Evolutionary conservation across 352 stramenopile species (phyloP).

Genomic region (Pythium folliculosum): DNA sequence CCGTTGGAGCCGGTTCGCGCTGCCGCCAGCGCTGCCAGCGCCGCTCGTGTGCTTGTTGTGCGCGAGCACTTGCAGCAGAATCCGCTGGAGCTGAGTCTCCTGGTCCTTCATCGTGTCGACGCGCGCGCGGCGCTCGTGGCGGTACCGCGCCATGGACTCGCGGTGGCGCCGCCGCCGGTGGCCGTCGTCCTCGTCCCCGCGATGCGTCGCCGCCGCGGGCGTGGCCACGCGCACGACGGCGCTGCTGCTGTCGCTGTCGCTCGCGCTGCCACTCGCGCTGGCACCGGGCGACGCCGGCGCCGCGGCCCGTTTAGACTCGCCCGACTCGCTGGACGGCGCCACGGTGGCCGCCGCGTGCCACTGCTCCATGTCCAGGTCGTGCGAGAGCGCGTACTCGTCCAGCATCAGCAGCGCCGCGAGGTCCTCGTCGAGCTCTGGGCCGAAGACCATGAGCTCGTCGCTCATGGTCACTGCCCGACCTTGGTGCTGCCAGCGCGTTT

Average conservation of each 20-base stretch:
- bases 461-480: neutral
- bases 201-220: too few relatives aligned
- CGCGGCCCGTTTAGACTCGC: neutral
- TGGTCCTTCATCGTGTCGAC: slow-evolving; percentile 22
- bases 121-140: slow-evolving; percentile 25
- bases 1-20: slow-evolving; percentile 4
- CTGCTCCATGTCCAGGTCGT: slow-evolving; percentile 13
- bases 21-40: neutral
- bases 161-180: slow-evolving; percentile 18
- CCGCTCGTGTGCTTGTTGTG: slow-evolving; percentile 28
- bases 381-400: slow-evolving; percentile 22
- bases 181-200: neutral
- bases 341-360: neutral
- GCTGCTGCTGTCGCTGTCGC: slow-evolving; percentile 2
- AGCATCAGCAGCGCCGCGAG: slow-evolving; percentile 22
- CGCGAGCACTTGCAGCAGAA: slow-evolving; percentile 21
- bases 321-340: slow-evolving; percentile 4
- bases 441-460: slow-evolving; percentile 16
- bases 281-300: slow-evolving; percentile 4
- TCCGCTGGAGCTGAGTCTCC: slow-evolving; percentile 18
- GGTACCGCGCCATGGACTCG: slow-evolving; percentile 28
- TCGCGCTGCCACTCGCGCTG: neutral
- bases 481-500: neutral
- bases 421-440: slow-evolving; percentile 19
- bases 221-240: neutral